Evolutionary conservation across 2,329 filamentous ascomycete genomes (phyloP), one percentile per base, ranked within the genome.

Genomic region (Colletotrichum lentis): DNA sequence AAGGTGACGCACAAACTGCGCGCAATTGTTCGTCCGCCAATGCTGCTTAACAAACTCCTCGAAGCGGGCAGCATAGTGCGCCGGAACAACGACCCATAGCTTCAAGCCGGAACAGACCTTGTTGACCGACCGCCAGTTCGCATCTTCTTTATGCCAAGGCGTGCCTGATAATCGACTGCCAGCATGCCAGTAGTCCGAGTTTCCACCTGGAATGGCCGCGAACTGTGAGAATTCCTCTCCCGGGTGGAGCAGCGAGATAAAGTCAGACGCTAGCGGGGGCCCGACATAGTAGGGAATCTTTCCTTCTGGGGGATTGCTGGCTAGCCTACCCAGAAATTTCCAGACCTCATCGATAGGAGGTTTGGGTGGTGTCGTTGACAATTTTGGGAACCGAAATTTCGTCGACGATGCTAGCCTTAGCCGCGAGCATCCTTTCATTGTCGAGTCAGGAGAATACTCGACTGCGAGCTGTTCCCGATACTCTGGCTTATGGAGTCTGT

Each of bases 271-370:
- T 4, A 62, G 49, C 39, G 52, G 55, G 18, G 52, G 58, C 16
- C 64, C 58, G 58, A 57, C 53, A 37, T 67, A 67, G 37, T 67
- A 67, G 18, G 18, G 43, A 43, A 62, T 57, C 16, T 49, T 58
- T 22, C 46, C 41, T 20, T 43, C 39, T 16, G 64, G 64, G n/a
- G 58, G 58, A 22, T 31, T 39, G 8, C 58, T 47, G 20, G 60
- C 41, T 11, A 52, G 27, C 22, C 61, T 18, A 22, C 57, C 43
- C 11, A 67, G 58, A 43, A 62, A 67, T 18, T 27, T 18, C 50
- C n/a, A 27, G 4, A 54, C 12, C 27, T 54, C 50, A 18, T 44
- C 41, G 6, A 44, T 60, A 27, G 27, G 27, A 27, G 27, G 27
- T 27, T 27, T 27, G 27, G 27, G 27, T 27, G 27, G 27, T 27